phyloP scores from a whole-genome alignment of 768 basidiomycete species.

The Tulasnella sp. region DNA sequence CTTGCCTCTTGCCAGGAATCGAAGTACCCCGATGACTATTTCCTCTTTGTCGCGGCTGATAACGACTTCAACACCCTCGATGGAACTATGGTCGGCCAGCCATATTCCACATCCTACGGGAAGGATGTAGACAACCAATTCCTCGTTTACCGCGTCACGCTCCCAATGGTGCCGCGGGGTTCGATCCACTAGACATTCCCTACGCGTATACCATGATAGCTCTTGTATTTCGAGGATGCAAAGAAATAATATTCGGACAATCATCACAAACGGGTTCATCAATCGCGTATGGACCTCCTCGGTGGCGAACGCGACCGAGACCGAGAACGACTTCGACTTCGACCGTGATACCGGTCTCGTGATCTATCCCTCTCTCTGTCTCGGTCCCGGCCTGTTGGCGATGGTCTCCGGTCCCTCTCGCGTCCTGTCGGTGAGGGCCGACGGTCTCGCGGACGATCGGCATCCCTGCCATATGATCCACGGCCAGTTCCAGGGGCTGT shows the following conservation, averaged over 20 bases:
- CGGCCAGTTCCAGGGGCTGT: conserved; percentile 42
- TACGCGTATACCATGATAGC: not conserved
- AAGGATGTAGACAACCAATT: conserved; percentile 65
- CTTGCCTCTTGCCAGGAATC: conserved; percentile 59
- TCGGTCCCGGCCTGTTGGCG: conserved; percentile 24
- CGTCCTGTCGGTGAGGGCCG: conserved; percentile 31
- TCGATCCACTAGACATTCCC: not conserved
- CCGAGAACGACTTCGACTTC: conserved; percentile 26
- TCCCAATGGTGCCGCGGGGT: conserved; percentile 45
- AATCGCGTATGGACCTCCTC: conserved; percentile 8
- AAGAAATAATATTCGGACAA: not conserved
- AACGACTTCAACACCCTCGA: conserved; percentile 65
- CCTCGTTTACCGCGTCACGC: conserved; percentile 63
- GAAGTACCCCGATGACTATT: conserved; percentile 63
- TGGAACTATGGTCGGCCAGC: conserved; percentile 55
- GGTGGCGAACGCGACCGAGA: conserved; percentile 3
- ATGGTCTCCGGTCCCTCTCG: conserved; percentile 28
- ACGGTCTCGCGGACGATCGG: conserved; percentile 27
- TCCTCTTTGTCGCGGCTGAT: conserved; percentile 67
- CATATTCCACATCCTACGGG: conserved; percentile 55
- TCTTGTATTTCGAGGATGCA: conserved; percentile 1
- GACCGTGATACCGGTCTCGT: conserved; percentile 14
- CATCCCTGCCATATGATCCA: conserved; percentile 13
- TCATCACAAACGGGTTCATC: not conserved
- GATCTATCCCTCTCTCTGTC: conserved; percentile 17